phyloP scores from a whole-genome alignment of 768 basidiomycete species.

The Psilocybe azurescens region DNA sequence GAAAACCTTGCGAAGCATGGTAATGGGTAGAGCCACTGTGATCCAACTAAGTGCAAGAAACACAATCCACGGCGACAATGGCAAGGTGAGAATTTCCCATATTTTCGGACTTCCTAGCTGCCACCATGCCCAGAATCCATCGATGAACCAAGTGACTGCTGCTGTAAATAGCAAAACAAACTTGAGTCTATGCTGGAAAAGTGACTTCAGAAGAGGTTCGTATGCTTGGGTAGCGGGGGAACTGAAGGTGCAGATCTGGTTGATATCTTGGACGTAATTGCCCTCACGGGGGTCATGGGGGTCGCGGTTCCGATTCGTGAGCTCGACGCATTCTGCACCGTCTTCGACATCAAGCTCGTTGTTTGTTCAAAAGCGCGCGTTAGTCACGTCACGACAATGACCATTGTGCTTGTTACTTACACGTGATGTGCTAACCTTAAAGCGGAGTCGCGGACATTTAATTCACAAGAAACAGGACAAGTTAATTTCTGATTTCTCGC shows the following conservation, averaged over 20 bases:
- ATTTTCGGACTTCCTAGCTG: conserved; percentile 42
- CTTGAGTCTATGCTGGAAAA: conserved; percentile 65
- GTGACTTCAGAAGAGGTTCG: conserved; percentile 67
- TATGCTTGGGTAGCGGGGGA: conserved; percentile 64
- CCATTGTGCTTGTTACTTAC: not conserved
- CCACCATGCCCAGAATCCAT: conserved; percentile 49
- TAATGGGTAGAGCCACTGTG: conserved; percentile 57
- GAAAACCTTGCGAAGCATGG: conserved; percentile 62
- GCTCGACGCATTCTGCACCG: conserved; percentile 22
- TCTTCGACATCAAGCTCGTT: conserved; percentile 29
- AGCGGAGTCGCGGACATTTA: too few relatives aligned
- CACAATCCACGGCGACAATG: conserved; percentile 51
- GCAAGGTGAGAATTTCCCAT: conserved; percentile 34
- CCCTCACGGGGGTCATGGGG: conserved; percentile 54
- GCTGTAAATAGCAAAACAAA: conserved; percentile 59
- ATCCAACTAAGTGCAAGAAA: conserved; percentile 52
- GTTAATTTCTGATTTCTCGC: too few relatives aligned
- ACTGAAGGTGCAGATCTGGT: conserved; percentile 59
- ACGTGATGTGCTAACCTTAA: not conserved
- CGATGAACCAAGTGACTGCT: conserved; percentile 49
- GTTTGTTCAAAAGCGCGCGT: conserved; percentile 19
- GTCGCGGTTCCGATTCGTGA: conserved; percentile 26
- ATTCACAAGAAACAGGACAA: too few relatives aligned
- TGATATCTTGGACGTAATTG: conserved; percentile 49
- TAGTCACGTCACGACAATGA: conserved; percentile 19